Conservation (phyloP, 306 rosid genomes). For the Argentina anserina region DNA sequence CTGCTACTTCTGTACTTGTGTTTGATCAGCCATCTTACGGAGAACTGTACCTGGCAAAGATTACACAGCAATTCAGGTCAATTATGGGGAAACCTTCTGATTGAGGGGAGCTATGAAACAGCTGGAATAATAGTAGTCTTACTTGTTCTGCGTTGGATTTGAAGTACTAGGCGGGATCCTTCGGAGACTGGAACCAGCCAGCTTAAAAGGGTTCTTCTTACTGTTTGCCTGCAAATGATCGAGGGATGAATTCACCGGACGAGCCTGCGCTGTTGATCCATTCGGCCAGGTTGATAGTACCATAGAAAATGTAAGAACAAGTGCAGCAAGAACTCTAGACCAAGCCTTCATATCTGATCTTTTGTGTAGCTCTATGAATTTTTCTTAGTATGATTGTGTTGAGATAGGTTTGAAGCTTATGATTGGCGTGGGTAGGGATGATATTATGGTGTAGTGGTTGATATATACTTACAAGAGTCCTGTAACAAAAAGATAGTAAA, state of each 20-base stretch:
- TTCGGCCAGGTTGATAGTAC: conserved; percentile 31
- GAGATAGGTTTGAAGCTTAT: conserved; percentile 12
- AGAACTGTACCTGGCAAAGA: conserved; percentile 48
- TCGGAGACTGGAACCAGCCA: conserved; percentile 44
- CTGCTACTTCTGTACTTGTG: conserved; percentile 23
- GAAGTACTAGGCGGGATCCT: conserved; percentile 57
- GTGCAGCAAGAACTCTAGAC: conserved; percentile 48
- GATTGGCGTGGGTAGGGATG: conserved; percentile 5
- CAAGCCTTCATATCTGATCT: conserved; percentile 40
- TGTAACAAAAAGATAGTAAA: conserved; percentile 14
- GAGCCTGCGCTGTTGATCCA: conserved; percentile 28
- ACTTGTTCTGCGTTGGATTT: conserved; percentile 71
- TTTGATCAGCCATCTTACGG: conserved; percentile 31
- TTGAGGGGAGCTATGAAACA: conserved; percentile 27
- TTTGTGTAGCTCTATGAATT: neutral
- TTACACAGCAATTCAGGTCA: conserved; percentile 28
- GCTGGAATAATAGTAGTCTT: conserved; percentile 23
- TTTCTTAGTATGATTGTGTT: conserved; percentile 2
- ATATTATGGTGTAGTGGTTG: conserved; percentile 13
- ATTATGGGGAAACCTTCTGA: conserved; percentile 21
- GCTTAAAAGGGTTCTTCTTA: conserved; percentile 41
- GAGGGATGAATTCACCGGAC: conserved; percentile 21
- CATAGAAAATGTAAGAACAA: conserved; percentile 41
- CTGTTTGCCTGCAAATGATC: conserved; percentile 30
- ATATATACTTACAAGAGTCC: conserved; percentile 24